Base-by-base conservation (phyloP, 176 grass and related monocot species). In the Carex parvula region DNA sequence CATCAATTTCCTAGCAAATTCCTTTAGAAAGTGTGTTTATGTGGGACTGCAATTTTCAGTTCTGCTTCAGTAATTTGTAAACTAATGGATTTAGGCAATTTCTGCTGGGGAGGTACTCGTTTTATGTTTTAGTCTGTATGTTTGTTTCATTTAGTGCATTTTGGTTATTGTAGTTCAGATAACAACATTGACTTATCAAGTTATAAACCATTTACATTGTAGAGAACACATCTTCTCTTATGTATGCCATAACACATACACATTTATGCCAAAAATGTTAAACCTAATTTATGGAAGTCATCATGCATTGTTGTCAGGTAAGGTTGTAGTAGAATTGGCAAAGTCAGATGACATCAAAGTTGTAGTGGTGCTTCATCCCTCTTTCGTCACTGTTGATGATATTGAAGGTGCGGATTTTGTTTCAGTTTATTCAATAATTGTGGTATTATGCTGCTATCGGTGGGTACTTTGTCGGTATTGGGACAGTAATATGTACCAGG, bases 31-130 rank as follows among this genome's bases (percentile, higher is more conserved):
- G 42, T 73, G 18, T 73, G 20, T 26, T 68, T 42, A 70, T 3
- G 10, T 16, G 10, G 4, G 20, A 1, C 0, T 26, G 16, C 20
- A 53, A 53, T 72, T 72, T 41, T 20, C 1, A 46, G 18, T 22
- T 3, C 7, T 41, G 20, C 53, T 70, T 41, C 35, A 26, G 8
- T 50, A 29, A 24, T 74, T 74, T 26, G 70, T 26, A 20, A 52
- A 52, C 21, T 53, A 29, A 8, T 24, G 21, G 20, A 53, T 74
- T 22, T 48, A 89, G 88, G 66, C 22, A 20, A 83, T 44, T 89
- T 86, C 86, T 89, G 88, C 69, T 89, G 88, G 88, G 88, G 88
- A 63, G 88, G 88, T 89, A 77, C 24, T 24, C 8, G 22, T 68
- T 11, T 53, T 81, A 62, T 60, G 2, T 41, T 4, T 39, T 81